Evolutionary conservation across 1,284 basidiomycete species (phyloP), one percentile per base, ranked within the genome.

Genomic region (Schizophyllum amplum): DNA sequence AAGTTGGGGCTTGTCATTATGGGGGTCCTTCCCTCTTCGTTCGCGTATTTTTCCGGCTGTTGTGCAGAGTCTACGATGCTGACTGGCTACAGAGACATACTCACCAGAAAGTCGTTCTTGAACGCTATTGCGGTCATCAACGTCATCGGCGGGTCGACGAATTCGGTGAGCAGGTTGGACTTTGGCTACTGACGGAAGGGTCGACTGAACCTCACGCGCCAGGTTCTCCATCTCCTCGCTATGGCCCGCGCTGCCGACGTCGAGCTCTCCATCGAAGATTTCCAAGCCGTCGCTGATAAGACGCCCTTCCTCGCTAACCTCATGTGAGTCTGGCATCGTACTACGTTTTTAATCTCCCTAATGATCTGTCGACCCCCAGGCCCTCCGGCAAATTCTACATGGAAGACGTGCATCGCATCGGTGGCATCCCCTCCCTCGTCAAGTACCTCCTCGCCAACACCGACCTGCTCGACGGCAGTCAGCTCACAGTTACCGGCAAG

Each of bases 261-360:
- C 59, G 79, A 86, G 48, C 83, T 99, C 56, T 87, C 81, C 11
- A 91, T 99, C 64, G 94, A 98, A 66, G 96, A 99, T 73, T 96
- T 98, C 80, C 92, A 96, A 73, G 73, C 71, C 57, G 83, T 97
- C 51, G 87, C 91, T 1, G 85, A 97, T 72, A 86, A 82, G 65
- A 92, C 93, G 0, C 96, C 96, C n/a, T 94, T 90, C 75, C 81
- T 98, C 15, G 93, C 92, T 26, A 92, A 99, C 68, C 79, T 98
- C 62, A 95, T 93, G 84, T 86, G 67, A 57, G 71, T 65, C 47
- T 56, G 7, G 6, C 47, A 46, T n/a, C n/a, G 11, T 46, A 5
- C 47, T 47, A 59, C 51, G 55, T 49, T 11, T n/a, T 24, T 23
- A 51, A 24, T 15, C 48, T 42, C 11, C 52, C 26, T 53, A 62